phyloP scores from a whole-genome alignment of 139 green algal species.

The Ettlia oleoabundans region DNA sequence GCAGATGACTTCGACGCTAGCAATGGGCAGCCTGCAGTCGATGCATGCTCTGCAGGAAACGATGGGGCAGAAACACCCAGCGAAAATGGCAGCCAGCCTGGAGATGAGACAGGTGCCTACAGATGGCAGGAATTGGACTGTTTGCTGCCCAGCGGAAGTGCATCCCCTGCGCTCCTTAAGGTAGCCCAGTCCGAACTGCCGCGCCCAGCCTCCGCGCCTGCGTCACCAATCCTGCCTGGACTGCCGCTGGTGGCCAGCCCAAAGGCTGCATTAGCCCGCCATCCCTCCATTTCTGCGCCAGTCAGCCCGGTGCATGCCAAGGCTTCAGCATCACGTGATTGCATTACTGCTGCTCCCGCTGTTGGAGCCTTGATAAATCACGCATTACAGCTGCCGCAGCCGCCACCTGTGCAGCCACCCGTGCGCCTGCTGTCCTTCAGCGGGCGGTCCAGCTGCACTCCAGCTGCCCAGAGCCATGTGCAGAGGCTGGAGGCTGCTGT shows the following conservation, averaged over 20 bases:
- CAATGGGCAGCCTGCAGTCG: no score
- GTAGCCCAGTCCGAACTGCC: background rate
- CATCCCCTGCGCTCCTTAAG: background rate
- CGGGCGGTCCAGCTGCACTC: background rate
- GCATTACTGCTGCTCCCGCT: background rate
- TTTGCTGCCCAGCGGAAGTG: background rate
- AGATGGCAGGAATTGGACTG: background rate
- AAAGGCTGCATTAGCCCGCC: background rate
- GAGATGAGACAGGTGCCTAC: no score
- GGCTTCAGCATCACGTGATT: no score
- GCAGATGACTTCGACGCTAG: no score
- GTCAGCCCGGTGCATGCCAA: background rate
- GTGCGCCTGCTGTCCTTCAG: slow-evolving; percentile 27
- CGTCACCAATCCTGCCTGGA: slow-evolving; percentile 7
- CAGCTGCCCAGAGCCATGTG: background rate
- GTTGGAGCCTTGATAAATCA: no score
- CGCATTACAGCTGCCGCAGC: background rate
- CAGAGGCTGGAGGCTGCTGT: slow-evolving; percentile 17
- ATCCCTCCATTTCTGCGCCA: background rate
- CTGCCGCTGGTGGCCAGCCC: background rate
- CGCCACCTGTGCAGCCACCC: background rate
- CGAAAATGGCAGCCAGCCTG: no score
- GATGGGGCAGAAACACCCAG: background rate
- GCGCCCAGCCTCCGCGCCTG: background rate
- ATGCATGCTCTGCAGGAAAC: background rate